Conservation (phyloP, 495 filamentous ascomycete species). For the Penicillium roqueforti region DNA sequence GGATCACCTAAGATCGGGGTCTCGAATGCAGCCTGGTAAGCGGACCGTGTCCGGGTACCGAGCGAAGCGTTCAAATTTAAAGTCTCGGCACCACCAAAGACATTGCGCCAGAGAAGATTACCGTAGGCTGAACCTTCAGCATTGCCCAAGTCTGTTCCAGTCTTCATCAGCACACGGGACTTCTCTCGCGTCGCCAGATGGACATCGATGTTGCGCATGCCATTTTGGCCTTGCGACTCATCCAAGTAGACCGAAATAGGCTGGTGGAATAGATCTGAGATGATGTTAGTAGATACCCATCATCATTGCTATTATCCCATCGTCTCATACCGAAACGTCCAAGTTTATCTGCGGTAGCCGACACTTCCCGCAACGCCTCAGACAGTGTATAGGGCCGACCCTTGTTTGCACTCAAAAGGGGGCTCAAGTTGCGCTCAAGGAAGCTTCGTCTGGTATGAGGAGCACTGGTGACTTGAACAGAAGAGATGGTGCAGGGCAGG, state of each 20-base stretch:
- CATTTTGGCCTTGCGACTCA: slow-evolving; percentile 55
- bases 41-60: slow-evolving; percentile 82
- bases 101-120: slow-evolving; percentile 77
- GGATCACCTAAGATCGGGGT: slow-evolving; percentile 79
- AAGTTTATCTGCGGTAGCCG: slow-evolving; percentile 65
- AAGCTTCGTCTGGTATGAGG: slow-evolving; percentile 73
- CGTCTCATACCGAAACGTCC: slow-evolving; percentile 65
- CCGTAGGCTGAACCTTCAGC: slow-evolving; percentile 88
- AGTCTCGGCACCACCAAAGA: slow-evolving; percentile 93
- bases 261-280: slow-evolving; percentile 77
- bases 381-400: slow-evolving; percentile 67
- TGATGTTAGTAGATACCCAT: slow-evolving; percentile 14
- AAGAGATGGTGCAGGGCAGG: slow-evolving; percentile 73
- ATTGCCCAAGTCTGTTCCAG: slow-evolving; percentile 88
- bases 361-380: slow-evolving; percentile 69
- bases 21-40: slow-evolving; percentile 79
- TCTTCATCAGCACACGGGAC: slow-evolving; percentile 74
- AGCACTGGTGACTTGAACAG: slow-evolving; percentile 74
- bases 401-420: slow-evolving; percentile 65
- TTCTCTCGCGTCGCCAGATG: slow-evolving; percentile 74
- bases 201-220: slow-evolving; percentile 67
- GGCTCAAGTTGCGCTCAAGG: slow-evolving; percentile 71
- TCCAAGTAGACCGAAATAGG: slow-evolving; percentile 78
- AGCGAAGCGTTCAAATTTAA: slow-evolving; percentile 77
- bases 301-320: background rate